A percentile compares a stretch with the other conserved stretches of the same genome.
Evolutionary conservation across 2,329 filamentous ascomycete species (phyloP).

Genomic region (Pseudogymnoascus sp.): DNA sequence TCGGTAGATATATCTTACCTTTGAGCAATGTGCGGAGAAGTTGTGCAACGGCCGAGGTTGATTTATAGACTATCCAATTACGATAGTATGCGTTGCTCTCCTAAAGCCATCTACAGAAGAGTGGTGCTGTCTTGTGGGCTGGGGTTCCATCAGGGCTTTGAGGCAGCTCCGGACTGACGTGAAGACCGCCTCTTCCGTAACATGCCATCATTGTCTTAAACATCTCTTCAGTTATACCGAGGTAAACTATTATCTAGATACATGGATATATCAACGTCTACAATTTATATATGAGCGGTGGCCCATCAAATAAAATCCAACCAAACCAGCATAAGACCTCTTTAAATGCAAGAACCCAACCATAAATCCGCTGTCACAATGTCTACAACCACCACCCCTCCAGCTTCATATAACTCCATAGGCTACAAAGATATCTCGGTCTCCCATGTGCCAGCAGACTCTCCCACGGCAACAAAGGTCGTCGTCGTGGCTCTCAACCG

Average conservation of each 20-base stretch:
- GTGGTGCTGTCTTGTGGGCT: background rate
- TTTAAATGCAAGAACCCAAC: background rate
- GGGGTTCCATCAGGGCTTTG: background rate
- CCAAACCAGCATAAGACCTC: background rate
- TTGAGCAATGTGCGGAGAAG: background rate
- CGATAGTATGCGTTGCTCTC: background rate
- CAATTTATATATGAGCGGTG: background rate
- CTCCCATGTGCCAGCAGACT: conserved; percentile 41
- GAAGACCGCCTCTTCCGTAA: background rate
- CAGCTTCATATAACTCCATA: conserved; percentile 34
- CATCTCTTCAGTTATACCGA: background rate
- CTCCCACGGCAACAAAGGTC: conserved; percentile 49
- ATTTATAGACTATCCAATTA: background rate
- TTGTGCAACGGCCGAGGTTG: background rate
- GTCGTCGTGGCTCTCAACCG: conserved; percentile 57
- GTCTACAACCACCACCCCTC: conserved; percentile 13
- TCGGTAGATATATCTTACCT: background rate
- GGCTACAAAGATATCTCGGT: conserved; percentile 37
- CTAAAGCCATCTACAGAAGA: background rate
- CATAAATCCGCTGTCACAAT: background rate
- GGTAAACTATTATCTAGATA: background rate
- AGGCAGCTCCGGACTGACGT: background rate
- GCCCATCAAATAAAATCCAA: background rate
- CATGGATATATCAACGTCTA: background rate
- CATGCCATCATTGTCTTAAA: background rate